Evolutionary conservation across 1,284 basidiomycete genomes (phyloP).

Genomic region (Cutaneotrichosporon cavernicola): DNA sequence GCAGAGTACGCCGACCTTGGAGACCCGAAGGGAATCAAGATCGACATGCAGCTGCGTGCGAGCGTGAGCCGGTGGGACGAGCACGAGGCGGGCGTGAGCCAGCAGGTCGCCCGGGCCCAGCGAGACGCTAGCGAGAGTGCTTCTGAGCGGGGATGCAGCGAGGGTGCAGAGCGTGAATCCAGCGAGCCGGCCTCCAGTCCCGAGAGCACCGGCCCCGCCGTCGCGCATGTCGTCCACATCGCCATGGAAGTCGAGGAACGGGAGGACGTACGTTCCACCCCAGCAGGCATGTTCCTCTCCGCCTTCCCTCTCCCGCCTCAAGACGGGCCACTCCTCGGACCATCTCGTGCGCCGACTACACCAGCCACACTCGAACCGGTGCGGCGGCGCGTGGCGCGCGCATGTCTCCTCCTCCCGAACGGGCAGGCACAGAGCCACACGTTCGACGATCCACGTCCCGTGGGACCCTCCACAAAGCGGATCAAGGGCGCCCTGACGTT

Average conservation of each 20-base stretch:
- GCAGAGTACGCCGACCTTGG: slow-evolving; percentile 1
- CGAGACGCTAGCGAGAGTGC: no score
- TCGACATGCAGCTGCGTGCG: slow-evolving; percentile 1
- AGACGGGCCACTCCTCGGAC: slow-evolving; percentile 2
- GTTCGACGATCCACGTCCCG: background rate
- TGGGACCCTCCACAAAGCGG: background rate
- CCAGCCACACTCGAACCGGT: background rate
- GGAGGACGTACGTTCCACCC: background rate
- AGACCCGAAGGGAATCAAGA: slow-evolving; percentile 4
- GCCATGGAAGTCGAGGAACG: slow-evolving; percentile 51
- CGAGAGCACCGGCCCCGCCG: background rate
- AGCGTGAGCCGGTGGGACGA: background rate
- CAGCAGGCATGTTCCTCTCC: background rate
- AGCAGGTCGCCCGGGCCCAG: no score
- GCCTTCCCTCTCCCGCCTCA: slow-evolving; percentile 7
- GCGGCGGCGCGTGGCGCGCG: background rate
- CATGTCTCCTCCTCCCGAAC: background rate
- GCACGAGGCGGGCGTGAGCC: background rate
- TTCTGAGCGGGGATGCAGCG: no score
- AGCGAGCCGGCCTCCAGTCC: no score
- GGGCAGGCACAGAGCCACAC: background rate
- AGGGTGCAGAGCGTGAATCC: no score
- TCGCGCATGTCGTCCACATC: slow-evolving; percentile 35
- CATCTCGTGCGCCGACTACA: background rate
- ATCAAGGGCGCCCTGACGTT: slow-evolving; percentile 6